Base-by-base conservation (phyloP, 495 filamentous ascomycete species). In the Aspergillus leporis region DNA sequence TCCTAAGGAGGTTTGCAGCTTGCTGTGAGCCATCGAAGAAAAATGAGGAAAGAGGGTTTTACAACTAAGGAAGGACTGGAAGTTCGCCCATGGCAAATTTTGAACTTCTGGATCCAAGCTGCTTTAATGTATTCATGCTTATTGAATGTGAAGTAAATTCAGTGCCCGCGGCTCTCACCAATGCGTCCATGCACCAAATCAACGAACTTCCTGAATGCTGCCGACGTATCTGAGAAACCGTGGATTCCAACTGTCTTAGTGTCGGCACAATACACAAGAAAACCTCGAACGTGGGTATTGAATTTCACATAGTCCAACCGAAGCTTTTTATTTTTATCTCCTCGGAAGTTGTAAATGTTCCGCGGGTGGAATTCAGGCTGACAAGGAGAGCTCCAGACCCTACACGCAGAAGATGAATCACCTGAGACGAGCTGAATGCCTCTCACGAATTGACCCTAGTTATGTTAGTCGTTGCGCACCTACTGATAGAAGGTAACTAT, bases 61-160 rank as follows among this genome's bases (percentile, higher is more conserved):
- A 62, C 60, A 2, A 55, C 22, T 21, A 62, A 46, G 32, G 23
- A 10, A 25, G 55, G 50, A 12, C 41, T 25, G 8, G 36, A 22
- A 28, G 43, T 46, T 28, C 3, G 16, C 14, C 51, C 43, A 51
- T 12, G 28, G 18, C 48, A 50, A n/a, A 25, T 25, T n/a, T 8
- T 56, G 2, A 34, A 50, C 25, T 50, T 55, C 43, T 56, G 53
- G 14, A 57, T 34, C 61, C 61, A 63, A 14, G 48, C 61, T 32
- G 32, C 61, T 53, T 48, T 30, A 9, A 60, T 48, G 21, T 23
- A 31, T 36, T 56, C 57, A 23, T 43, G n/a, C 3, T 9, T 6
- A 49, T 57, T 60, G 0, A 63, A 21, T 0, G 56, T 56, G 38
- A 60, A 63, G 16, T 53, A 63, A n/a, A 60, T 45, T 56, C 53